Percentiles rank a stretch among this genome's conserved stretches.
These are phyloP conservation scores for Fonsecaea erecta DNA, from an alignment of 2,329 filamentous ascomycete genomes.

Conservation along the genomic window DNA sequence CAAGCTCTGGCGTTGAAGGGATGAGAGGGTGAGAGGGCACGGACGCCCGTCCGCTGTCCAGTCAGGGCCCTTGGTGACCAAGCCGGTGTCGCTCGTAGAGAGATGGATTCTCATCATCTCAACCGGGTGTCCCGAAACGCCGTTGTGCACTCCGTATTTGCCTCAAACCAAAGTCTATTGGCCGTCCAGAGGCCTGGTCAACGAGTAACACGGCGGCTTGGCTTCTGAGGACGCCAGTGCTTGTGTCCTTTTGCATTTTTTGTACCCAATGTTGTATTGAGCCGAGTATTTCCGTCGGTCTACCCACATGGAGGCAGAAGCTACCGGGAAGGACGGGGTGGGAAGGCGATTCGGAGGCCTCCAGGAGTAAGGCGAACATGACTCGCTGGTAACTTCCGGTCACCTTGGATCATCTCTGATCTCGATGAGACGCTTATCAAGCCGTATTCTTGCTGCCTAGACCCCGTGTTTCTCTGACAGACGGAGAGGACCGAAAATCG, in stretches of 20 bases:
- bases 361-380: not conserved
- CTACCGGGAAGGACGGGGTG: not conserved
- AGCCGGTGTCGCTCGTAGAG: not conserved
- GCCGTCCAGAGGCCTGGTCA: not conserved
- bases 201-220: slow-evolving; percentile 3
- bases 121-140: slow-evolving; percentile 23
- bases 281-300: not conserved
- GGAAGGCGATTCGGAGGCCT: not conserved
- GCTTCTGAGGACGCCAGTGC: not conserved
- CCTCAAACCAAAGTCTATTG: not conserved
- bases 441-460: not conserved
- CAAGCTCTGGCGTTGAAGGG: not conserved
- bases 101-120: slow-evolving; percentile 11
- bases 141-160: slow-evolving; percentile 9
- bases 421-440: slow-evolving; percentile 3
- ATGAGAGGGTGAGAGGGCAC: too few species aligned
- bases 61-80: not conserved
- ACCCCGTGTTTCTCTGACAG: not conserved
- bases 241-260: not conserved
- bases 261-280: not conserved
- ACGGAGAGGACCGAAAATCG: not conserved
- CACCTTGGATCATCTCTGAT: not conserved
- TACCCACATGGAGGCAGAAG: not conserved
- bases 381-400: not conserved
- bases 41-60: not conserved